These are phyloP conservation scores for Suillus luteus DNA, from an alignment of 768 basidiomycete species.

Conservation along the genomic window DNA sequence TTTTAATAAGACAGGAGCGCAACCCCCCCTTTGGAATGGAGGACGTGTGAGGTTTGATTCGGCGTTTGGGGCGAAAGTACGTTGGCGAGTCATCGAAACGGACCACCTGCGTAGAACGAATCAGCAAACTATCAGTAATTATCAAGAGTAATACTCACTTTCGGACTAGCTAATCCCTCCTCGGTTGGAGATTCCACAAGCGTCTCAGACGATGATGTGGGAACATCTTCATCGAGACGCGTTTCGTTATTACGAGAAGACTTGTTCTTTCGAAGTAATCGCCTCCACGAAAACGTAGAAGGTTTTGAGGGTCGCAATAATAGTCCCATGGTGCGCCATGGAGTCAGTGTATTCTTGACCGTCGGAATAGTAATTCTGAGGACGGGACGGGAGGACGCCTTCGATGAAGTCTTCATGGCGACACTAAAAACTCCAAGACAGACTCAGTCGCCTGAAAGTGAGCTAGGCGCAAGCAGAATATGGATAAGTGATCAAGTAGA, in stretches of 20 bases:
- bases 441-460: background rate
- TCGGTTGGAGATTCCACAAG: conserved; percentile 13
- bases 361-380: background rate
- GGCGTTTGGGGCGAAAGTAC: conserved; percentile 22
- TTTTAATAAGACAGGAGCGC: conserved; percentile 32
- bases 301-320: conserved; percentile 11
- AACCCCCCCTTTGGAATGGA: conserved; percentile 19
- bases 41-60: conserved; percentile 21
- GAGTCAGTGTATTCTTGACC: background rate
- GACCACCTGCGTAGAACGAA: conserved; percentile 19
- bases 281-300: conserved; percentile 26
- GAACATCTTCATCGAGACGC: background rate
- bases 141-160: conserved; percentile 20
- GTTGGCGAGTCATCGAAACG: conserved; percentile 32
- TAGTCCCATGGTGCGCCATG: background rate
- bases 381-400: background rate
- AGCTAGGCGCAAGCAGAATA: background rate
- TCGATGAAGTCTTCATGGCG: background rate
- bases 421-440: background rate
- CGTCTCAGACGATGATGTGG: conserved; percentile 14
- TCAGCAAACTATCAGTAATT: background rate
- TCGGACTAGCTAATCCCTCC: conserved; percentile 14
- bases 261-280: conserved; percentile 7
- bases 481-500: background rate
- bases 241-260: background rate